Evolutionary conservation across 2,329 filamentous ascomycete genomes (phyloP).

Genomic region (Pyrenochaeta sp.): DNA sequence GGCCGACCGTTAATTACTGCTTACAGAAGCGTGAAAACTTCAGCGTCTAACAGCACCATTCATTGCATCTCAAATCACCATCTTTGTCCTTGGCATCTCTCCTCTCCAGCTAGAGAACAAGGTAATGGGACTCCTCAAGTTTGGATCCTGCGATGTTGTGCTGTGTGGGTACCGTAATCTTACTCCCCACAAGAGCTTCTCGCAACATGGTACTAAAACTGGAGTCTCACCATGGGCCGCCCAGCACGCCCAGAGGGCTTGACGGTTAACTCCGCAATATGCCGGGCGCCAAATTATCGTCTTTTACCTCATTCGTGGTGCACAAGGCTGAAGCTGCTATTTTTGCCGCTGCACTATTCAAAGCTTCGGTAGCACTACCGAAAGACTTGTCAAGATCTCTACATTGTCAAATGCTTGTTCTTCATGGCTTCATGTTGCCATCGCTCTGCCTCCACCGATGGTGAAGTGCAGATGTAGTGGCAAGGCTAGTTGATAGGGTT

Average conservation of each 20-base stretch:
- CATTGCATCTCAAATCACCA: background rate
- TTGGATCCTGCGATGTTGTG: background rate
- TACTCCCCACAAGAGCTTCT: background rate
- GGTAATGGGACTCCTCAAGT: background rate
- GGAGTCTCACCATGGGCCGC: background rate
- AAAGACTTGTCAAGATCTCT: background rate
- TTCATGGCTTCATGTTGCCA: background rate
- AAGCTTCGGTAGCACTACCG: background rate
- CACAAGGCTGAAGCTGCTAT: conserved; percentile 8
- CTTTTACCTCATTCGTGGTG: background rate
- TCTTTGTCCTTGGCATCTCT: background rate
- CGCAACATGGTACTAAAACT: background rate
- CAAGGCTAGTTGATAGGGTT: background rate
- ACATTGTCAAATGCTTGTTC: background rate
- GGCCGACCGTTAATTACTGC: background rate
- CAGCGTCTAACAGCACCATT: background rate
- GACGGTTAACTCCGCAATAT: background rate
- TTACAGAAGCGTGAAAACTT: too few relatives aligned
- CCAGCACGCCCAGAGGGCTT: background rate
- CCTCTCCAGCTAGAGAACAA: too few relatives aligned
- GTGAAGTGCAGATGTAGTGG: background rate
- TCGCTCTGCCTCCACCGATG: background rate
- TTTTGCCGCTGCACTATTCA: background rate
- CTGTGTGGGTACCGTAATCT: background rate
- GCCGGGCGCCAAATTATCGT: background rate